phyloP scores from a whole-genome alignment of 2,329 filamentous ascomycete genomes.

The Nemania diffusa region DNA sequence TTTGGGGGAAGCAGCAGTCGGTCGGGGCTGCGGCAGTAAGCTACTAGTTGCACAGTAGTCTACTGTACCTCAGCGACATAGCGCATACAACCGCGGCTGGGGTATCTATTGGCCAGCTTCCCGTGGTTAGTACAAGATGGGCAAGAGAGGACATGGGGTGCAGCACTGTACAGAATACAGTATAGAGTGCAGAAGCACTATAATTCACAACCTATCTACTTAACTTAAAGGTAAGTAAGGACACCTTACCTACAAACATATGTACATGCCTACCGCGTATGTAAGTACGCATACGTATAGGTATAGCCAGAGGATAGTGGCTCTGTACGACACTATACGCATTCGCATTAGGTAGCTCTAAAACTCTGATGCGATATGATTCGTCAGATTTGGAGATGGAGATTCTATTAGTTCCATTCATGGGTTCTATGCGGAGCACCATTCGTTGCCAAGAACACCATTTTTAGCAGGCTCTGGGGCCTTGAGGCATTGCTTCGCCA shows the following conservation, averaged over 20 bases:
- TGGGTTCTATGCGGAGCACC: constrained; percentile 19
- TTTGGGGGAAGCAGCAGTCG: constrained; percentile 36
- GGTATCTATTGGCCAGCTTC: not conserved
- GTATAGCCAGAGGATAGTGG: too few relatives aligned
- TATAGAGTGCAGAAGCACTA: too few relatives aligned
- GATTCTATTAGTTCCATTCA: constrained; percentile 12
- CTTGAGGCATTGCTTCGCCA: not conserved
- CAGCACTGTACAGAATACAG: not conserved
- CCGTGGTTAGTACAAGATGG: not conserved
- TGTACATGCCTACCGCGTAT: too few relatives aligned
- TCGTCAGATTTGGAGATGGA: constrained; percentile 8
- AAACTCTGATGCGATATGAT: constrained; percentile 5
- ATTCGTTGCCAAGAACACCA: constrained; percentile 31
- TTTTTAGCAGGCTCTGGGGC: constrained; percentile 32
- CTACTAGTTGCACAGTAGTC: not conserved
- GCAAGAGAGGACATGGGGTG: constrained; percentile 18
- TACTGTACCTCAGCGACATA: not conserved
- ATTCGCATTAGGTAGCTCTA: not conserved
- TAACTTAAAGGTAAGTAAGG: too few relatives aligned
- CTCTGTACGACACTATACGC: too few relatives aligned
- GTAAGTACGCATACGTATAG: too few relatives aligned
- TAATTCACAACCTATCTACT: too few relatives aligned
- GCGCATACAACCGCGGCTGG: not conserved
- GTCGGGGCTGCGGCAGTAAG: constrained; percentile 23
- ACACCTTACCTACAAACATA: too few relatives aligned